Evolutionary conservation across 345 rosid species (phyloP).

Genomic region (Camelina neglecta): DNA sequence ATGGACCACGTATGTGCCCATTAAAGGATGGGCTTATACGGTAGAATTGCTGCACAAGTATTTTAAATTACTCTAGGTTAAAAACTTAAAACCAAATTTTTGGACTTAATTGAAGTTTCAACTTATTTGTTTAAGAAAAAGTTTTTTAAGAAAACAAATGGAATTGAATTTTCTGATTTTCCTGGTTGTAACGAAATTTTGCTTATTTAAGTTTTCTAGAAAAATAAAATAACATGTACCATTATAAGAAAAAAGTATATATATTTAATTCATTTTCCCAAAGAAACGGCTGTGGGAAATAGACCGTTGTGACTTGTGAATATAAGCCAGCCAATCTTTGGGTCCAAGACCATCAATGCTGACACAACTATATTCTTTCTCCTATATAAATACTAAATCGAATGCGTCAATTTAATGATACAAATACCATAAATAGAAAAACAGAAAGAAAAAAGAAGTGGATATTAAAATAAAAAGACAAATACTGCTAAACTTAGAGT

Average conservation of each 20-base stretch:
- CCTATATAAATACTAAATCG: constrained; percentile 11
- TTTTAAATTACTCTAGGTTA: not conserved
- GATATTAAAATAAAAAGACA: constrained; percentile 6
- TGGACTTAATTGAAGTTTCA: too few relatives aligned
- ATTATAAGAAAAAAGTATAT: too few relatives aligned
- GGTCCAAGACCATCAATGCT: constrained; percentile 37
- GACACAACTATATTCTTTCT: not conserved
- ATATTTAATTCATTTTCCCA: not conserved
- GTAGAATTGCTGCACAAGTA: constrained; percentile 58
- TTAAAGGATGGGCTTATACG: constrained; percentile 54
- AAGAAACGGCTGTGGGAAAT: constrained; percentile 16
- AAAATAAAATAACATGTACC: not conserved
- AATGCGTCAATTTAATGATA: not conserved
- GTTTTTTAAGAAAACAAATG: too few relatives aligned
- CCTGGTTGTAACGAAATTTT: not conserved
- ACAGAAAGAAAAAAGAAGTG: not conserved
- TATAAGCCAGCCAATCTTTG: constrained; percentile 26
- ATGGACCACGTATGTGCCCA: constrained; percentile 38
- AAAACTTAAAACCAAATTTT: too few relatives aligned
- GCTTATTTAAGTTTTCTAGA: not conserved
- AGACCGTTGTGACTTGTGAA: constrained; percentile 31
- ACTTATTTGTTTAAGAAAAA: too few relatives aligned
- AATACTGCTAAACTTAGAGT: constrained; percentile 28
- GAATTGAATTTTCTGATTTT: too few relatives aligned
- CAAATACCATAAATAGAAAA: constrained; percentile 8